These are phyloP conservation scores for Myriosclerotinia scirpicola DNA, from an alignment of 2,329 filamentous ascomycete species.

Conservation along the genomic window DNA sequence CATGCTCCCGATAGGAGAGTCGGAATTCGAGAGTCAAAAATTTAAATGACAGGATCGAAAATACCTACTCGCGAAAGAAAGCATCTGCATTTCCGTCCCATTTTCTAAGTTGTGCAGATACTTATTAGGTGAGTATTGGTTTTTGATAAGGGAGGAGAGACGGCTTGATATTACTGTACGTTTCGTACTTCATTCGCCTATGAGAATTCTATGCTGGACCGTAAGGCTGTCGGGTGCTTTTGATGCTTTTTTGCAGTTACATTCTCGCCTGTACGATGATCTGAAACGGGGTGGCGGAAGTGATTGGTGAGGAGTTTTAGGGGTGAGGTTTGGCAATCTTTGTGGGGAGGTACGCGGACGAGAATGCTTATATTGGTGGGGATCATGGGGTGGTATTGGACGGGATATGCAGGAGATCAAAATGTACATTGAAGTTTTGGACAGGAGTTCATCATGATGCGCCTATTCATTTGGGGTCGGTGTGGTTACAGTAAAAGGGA, in stretches of 20 bases:
- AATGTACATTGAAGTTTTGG: background rate
- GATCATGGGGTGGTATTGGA: background rate
- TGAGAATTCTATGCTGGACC: background rate
- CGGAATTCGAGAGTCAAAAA: background rate
- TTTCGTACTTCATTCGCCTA: too few species aligned
- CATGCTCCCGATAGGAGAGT: background rate
- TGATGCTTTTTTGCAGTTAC: background rate
- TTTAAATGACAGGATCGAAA: background rate
- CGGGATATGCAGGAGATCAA: background rate
- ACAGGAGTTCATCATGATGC: background rate
- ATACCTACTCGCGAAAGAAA: too few species aligned
- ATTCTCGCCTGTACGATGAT: background rate
- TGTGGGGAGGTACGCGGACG: background rate
- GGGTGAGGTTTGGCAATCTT: background rate
- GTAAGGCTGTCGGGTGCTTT: constrained; percentile 7
- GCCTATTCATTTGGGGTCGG: background rate
- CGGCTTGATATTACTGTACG: background rate
- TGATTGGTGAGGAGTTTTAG: background rate
- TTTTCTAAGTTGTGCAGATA: too few species aligned
- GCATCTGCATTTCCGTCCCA: too few species aligned
- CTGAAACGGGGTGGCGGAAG: constrained; percentile 13
- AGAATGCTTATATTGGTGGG: background rate
- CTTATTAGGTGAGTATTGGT: too few species aligned
- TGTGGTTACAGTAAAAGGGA: background rate
- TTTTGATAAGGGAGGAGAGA: background rate